phyloP scores from a whole-genome alignment of 1,139 yeast species.

The Yamadazyma oceani region DNA sequence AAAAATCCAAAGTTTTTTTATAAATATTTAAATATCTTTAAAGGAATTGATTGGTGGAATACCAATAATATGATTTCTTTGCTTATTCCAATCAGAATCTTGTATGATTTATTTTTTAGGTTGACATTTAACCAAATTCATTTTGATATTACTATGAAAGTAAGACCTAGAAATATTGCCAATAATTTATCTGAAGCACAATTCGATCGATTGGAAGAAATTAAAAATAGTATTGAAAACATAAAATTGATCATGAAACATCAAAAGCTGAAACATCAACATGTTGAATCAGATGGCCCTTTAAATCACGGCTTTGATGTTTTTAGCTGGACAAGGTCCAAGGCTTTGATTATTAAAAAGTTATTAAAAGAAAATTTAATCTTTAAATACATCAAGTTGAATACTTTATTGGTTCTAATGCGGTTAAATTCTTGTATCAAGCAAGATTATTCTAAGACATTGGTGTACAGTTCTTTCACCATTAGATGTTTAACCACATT shows the following conservation, averaged over 20 bases:
- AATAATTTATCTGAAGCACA: conserved; percentile 29
- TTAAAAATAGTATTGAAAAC: conserved; percentile 16
- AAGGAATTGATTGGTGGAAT: conserved; percentile 31
- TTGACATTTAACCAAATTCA: conserved; percentile 46
- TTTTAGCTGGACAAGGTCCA: conserved; percentile 1
- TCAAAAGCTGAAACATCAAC: conserved; percentile 4
- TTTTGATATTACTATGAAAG: conserved; percentile 33
- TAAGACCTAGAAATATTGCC: conserved; percentile 39
- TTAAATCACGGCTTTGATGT: conserved; percentile 1
- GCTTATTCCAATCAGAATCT: conserved; percentile 37
- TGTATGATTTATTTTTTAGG: conserved; percentile 39
- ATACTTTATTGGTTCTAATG: conserved; percentile 17
- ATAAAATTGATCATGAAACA: conserved; percentile 11
- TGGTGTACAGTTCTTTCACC: conserved; percentile 26
- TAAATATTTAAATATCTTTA: conserved; percentile 16
- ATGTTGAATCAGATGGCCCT: background rate
- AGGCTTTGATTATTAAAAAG: conserved; percentile 4
- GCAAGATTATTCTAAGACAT: conserved; percentile 35
- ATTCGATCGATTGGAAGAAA: conserved; percentile 27
- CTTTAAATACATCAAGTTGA: conserved; percentile 14
- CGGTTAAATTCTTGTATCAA: conserved; percentile 33
- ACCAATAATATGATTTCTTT: conserved; percentile 34
- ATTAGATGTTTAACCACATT: conserved; percentile 34
- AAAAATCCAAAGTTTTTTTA: conserved; percentile 12
- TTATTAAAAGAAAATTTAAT: conserved; percentile 8